phyloP scores from a whole-genome alignment of 176 grass and related monocot genomes.

The Elymus sibiricus region DNA sequence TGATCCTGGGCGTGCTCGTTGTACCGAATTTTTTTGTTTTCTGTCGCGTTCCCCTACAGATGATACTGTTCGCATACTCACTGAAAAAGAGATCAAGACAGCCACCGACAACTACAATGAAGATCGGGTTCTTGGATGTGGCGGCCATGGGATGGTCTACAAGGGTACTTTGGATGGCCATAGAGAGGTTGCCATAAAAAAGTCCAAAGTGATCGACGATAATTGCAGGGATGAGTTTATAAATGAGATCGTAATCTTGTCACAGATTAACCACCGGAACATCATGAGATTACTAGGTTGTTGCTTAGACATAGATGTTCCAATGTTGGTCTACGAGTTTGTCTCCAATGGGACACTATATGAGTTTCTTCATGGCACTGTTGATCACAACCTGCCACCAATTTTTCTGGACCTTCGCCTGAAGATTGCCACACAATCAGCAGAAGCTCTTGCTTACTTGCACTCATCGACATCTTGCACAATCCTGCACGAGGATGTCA shows the following conservation, averaged over 20 bases:
- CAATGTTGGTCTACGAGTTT: conserved; percentile 43
- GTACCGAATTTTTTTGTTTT: too few species aligned
- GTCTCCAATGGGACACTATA: conserved; percentile 27
- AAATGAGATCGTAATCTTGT: conserved; percentile 39
- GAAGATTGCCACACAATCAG: conserved; percentile 16
- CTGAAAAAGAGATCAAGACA: conserved; percentile 12
- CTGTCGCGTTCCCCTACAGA: too few species aligned
- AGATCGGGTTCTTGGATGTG: conserved; percentile 34
- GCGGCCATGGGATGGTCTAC: conserved; percentile 30
- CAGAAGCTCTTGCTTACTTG: conserved; percentile 26
- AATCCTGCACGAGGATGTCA: conserved; percentile 26
- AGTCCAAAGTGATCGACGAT: conserved; percentile 17
- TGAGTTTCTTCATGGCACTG: conserved; percentile 10
- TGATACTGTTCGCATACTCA: neutral
- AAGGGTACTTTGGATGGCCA: conserved; percentile 6
- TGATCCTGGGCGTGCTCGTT: too few species aligned
- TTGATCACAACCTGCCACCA: neutral
- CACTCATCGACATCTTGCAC: conserved; percentile 20
- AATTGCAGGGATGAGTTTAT: conserved; percentile 30
- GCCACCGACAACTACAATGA: conserved; percentile 24
- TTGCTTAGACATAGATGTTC: conserved; percentile 27
- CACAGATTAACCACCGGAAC: conserved; percentile 35
- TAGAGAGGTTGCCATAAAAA: conserved; percentile 19
- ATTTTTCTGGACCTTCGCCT: conserved; percentile 16
- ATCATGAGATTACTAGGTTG: conserved; percentile 33